Conservation (phyloP, 768 basidiomycete genomes). For the Omphalotus guepiniiformis region DNA sequence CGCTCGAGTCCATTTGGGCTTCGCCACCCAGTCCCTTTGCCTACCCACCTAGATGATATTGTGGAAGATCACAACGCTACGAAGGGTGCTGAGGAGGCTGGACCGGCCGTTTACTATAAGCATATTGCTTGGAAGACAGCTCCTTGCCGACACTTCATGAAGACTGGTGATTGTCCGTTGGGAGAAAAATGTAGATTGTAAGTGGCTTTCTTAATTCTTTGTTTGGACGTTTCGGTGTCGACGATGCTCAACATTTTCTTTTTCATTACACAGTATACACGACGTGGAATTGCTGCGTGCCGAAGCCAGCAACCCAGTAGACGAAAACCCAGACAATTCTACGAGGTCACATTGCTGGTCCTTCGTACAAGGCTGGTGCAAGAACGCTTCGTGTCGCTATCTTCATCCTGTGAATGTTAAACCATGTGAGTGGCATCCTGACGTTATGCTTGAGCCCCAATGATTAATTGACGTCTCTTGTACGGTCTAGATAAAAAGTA, state of each 20-base stretch:
- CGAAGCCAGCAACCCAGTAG: conserved; percentile 1
- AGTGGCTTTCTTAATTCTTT: conserved; percentile 13
- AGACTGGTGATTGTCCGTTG: conserved; percentile 39
- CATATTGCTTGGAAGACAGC: conserved; percentile 28
- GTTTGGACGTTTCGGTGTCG: conserved; percentile 4
- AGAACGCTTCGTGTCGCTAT: conserved; percentile 23
- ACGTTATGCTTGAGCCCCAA: neutral
- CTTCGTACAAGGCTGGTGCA: conserved; percentile 28
- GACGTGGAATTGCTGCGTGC: conserved; percentile 22
- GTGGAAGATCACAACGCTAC: neutral
- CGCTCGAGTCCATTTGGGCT: conserved; percentile 13
- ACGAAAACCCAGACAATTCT: neutral
- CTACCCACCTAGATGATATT: neutral
- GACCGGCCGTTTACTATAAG: conserved; percentile 14
- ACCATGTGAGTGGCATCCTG: conserved; percentile 25
- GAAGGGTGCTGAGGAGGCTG: neutral
- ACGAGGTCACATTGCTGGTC: conserved; percentile 12
- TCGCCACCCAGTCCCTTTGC: neutral
- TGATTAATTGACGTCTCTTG: conserved; percentile 1
- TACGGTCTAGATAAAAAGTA: conserved; percentile 26
- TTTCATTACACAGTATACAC: conserved; percentile 26
- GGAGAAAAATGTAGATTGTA: conserved; percentile 40
- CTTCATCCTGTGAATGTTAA: conserved; percentile 26
- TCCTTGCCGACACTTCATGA: conserved; percentile 37
- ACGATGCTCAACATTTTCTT: conserved; percentile 17